Base-by-base conservation (phyloP, 768 basidiomycete species). In the Tricholoma sp. region DNA sequence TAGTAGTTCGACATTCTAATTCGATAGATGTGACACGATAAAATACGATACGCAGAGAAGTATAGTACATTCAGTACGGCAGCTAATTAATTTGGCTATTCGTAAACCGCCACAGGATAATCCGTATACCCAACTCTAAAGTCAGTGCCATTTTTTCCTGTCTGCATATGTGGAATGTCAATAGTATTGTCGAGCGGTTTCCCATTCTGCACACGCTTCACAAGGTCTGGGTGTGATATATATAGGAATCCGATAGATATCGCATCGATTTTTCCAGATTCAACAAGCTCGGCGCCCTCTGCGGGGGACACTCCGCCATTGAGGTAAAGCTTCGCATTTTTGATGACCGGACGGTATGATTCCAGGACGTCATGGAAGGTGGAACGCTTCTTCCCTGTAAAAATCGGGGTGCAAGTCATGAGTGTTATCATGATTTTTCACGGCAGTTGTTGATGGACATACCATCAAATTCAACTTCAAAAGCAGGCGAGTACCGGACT, bases 191-290 rank as follows among this genome's bases (percentile, higher is more conserved):
- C 70, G 13, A 75, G 60, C 24, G 72, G 64, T 58, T 70, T 72
- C 6, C 70, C 72, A 28, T 68, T 59, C 54, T 65, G 36, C 10
- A 75, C 61, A n/a, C 76, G 71, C 59, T 72, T 70, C 47, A 62
- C 70, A 15, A 78, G 58, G 59, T 78, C 77, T 1, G 77, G 74
- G 54, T 79, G 76, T 4, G 68, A 64, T 44, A 77, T 24, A 24
- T 2, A 24, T 24, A 24, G 24, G 24, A 24, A 24, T 3, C 77
- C 76, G 47, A 78, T 71, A 47, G 68, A 63, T 7, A 73, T 66
- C 1, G 65, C 76, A 50, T 24, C 24, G 24, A 24, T 24, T 24
- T 24, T 24, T 24, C 24, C 24, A 24, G 24, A 24, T 1, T 24
- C 24, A 24, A 24, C 24, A 24, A 24, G 24, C 24, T 24, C 24